Evolutionary conservation across 768 basidiomycete species (phyloP), one percentile per base, ranked within the genome.

Genomic region (Tulasnella sp.): DNA sequence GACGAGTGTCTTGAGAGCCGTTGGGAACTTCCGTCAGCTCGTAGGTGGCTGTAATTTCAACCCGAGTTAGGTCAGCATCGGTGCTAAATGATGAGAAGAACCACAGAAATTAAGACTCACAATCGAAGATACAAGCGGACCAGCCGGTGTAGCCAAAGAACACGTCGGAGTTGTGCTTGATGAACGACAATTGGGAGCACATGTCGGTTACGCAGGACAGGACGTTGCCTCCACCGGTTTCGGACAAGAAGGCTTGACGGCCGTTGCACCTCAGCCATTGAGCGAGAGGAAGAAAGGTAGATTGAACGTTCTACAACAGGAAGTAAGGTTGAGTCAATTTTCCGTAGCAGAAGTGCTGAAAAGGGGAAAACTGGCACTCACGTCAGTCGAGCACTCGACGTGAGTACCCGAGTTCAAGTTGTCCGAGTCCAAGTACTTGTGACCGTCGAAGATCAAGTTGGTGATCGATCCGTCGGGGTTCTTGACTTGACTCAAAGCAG

Each of bases 381-480:
- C 73, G 39, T 75, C 83, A 12, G 85, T 87, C 6, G 82, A 81
- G 80, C 86, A 87, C 71, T 85, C 84, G 14, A 82, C 79, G 79
- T 83, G 82, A 1, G 84, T 85, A 42, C 86, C 86, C 37, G 83
- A 84, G 79, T 84, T 85, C 37, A 82, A 84, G 79, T 84, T 85
- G 79, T 86, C 85, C 58, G 81, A 81, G 75, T 87, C 86, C 78
- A 86, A 83, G 80, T 86, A 86, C 81, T 88, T 87, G 85, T 90
- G 89, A 1, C 89, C 88, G 79, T 90, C 89, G 79, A 90, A 86
- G 77, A 90, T 82, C 54, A 90, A 84, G 79, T 84, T 84, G 36
- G 79, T 78, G 22, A 74, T 77, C 31, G 77, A 71, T 4, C 87
- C 86, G 77, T 88, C 87, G 42, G 83, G 85, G 78, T 87, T 87